Evolutionary conservation across 1,284 basidiomycete species (phyloP), one percentile per base, ranked within the genome.

Genomic region (Pseudozyma thailandica): DNA sequence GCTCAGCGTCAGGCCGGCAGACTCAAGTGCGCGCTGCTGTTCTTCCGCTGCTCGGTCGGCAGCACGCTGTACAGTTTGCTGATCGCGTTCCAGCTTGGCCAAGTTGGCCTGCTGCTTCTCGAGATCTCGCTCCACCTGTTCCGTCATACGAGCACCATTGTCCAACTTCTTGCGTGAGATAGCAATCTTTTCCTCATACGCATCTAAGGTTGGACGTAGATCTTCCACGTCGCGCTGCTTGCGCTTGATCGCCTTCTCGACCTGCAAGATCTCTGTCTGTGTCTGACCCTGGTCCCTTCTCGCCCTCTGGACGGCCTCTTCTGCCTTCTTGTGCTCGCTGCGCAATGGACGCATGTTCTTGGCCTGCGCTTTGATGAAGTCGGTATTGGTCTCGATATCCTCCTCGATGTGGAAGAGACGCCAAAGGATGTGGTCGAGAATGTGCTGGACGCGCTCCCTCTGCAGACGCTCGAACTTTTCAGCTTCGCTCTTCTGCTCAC

Each of bases 401-500:
- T 79, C 86, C 74, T 94, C 90, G 58, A 98, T 92, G 82, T 97
- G 92, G 80, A 89, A 98, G 6, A 99, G 85, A 76, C 91, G 92
- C 88, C 92, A 95, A 9, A 98, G 85, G 8, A 94, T 87, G 45
- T 93, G 90, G 35, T 89, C 90, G 8, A 95, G 86, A 33, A 93
- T 88, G 45, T 92, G 86, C 46, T 90, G 88, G 61, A 96, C 92
- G 80, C 86, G 84, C 71, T 94, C 89, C 50, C 89, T 85, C 75
- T 89, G 88, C 7, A 98, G 85, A 16, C 86, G 86, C 82, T 95
- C 91, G 79, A 94, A 98, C 47, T 91, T 88, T 77, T 93, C 92
- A 4, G 93, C 92, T 82, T 98, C 96, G 16, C 88, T 89, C 83
- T 94, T 94, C 85, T 98, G 95, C 83, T 98, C 94, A 84, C 93